phyloP scores from a whole-genome alignment of 2,329 filamentous ascomycete species.

The Teratosphaeria zuluensis region DNA sequence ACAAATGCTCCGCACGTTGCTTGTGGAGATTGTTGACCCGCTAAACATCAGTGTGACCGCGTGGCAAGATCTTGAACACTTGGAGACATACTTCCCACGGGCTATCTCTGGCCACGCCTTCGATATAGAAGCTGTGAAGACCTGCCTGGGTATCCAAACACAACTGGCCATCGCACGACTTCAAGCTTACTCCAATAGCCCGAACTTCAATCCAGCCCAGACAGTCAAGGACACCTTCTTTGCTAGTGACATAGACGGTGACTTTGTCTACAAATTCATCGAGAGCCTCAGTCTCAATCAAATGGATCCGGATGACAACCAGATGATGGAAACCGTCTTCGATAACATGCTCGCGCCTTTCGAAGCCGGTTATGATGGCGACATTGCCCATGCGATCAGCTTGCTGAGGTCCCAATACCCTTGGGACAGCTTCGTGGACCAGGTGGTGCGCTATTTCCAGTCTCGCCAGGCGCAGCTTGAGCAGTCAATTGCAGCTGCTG shows the following conservation, averaged over 20 bases:
- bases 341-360: slow-evolving; percentile 5
- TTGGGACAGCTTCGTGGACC: slow-evolving; percentile 40
- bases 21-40: slow-evolving; percentile 20
- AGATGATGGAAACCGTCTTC: not conserved
- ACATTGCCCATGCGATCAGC: not conserved
- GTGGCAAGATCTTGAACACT: slow-evolving; percentile 12
- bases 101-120: slow-evolving; percentile 15
- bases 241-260: slow-evolving; percentile 10
- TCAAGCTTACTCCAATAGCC: slow-evolving; percentile 7
- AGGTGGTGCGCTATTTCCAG: slow-evolving; percentile 18
- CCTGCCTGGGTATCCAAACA: slow-evolving; percentile 17
- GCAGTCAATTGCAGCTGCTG: slow-evolving; percentile 30
- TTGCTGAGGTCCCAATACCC: slow-evolving; percentile 36
- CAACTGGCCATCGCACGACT: slow-evolving; percentile 19
- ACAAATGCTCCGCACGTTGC: slow-evolving; percentile 30
- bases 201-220: slow-evolving; percentile 12
- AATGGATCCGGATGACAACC: not conserved
- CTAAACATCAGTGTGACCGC: slow-evolving; percentile 20
- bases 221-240: slow-evolving; percentile 16
- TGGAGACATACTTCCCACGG: slow-evolving; percentile 15
- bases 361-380: not conserved
- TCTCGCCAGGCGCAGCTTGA: slow-evolving; percentile 33
- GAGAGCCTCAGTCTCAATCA: slow-evolving; percentile 3
- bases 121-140: slow-evolving; percentile 7
- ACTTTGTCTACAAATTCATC: slow-evolving; percentile 8